Conservation (phyloP, 192 early-diverging fungal species). For the Rhizoclosmatium globosum region DNA sequence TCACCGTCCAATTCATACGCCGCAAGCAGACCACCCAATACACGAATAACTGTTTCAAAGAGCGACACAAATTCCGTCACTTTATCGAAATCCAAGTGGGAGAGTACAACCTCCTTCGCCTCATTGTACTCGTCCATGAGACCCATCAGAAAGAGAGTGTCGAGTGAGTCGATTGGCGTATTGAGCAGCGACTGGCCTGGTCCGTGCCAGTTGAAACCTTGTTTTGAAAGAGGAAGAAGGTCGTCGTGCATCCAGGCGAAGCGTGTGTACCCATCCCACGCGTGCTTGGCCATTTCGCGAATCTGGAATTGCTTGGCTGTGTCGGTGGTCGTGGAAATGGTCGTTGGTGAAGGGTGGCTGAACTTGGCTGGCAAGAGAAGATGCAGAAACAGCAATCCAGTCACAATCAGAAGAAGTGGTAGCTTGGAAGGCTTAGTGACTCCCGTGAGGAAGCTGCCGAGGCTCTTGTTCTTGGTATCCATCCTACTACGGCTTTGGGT, state of each 20-base stretch:
- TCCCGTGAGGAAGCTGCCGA: too few relatives aligned
- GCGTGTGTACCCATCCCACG: slow-evolving; percentile 77
- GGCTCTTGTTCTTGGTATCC: too few relatives aligned
- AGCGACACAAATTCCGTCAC: slow-evolving; percentile 58
- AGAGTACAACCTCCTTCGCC: slow-evolving; percentile 70
- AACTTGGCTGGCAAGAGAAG: too few relatives aligned
- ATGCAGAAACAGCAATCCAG: too few relatives aligned
- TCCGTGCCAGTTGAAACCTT: slow-evolving; percentile 50
- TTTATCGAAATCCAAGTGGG: slow-evolving; percentile 57
- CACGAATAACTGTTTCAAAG: slow-evolving; percentile 88
- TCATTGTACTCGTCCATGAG: slow-evolving; percentile 79
- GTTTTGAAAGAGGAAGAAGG: slow-evolving; percentile 42
- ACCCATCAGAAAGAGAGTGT: slow-evolving; percentile 89
- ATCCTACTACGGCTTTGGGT: too few relatives aligned
- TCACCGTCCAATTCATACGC: slow-evolving; percentile 88
- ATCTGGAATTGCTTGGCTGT: too few relatives aligned
- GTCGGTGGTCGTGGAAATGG: too few relatives aligned
- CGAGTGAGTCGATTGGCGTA: slow-evolving; percentile 87
- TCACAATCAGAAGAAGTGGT: too few relatives aligned
- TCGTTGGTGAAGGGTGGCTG: too few relatives aligned
- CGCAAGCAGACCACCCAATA: slow-evolving; percentile 81
- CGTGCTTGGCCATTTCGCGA: slow-evolving; percentile 23
- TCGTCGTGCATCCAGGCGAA: slow-evolving; percentile 85
- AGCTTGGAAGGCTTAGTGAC: too few relatives aligned
- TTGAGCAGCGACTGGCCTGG: slow-evolving; percentile 44